Evolutionary conservation across 768 basidiomycete species (phyloP).

Genomic region (Leccinum imitatum): DNA sequence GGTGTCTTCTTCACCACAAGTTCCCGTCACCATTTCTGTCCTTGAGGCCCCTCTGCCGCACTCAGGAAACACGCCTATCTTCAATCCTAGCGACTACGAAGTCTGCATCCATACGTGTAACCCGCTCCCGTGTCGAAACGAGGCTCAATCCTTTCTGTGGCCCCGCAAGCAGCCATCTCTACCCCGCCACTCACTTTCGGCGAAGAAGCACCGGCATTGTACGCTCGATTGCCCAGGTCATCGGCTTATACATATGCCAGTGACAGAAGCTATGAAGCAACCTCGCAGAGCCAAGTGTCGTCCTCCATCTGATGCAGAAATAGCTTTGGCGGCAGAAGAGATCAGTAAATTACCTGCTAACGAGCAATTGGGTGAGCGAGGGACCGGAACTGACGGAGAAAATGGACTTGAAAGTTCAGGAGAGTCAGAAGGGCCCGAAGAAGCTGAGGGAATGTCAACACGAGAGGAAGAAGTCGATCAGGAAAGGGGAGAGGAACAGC

Average conservation of each 20-base stretch:
- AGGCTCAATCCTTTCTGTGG: conserved; percentile 28
- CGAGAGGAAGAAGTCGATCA: conserved; percentile 7
- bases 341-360: background rate
- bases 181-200: conserved; percentile 28
- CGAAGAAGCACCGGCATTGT: conserved; percentile 22
- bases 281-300: conserved; percentile 25
- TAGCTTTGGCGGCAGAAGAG: conserved; percentile 19
- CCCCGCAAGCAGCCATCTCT: conserved; percentile 19
- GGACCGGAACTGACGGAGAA: background rate
- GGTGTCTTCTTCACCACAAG: conserved; percentile 3
- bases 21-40: background rate
- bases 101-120: conserved; percentile 30
- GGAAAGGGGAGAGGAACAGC: background rate
- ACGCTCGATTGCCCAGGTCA: conserved; percentile 22
- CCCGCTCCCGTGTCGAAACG: conserved; percentile 24
- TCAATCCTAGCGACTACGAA: conserved; percentile 19
- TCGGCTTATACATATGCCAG: conserved; percentile 18
- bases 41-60: conserved; percentile 7
- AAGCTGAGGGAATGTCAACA: conserved; percentile 11
- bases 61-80: background rate
- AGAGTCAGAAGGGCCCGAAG: conserved; percentile 13
- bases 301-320: conserved; percentile 21
- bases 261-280: conserved; percentile 19
- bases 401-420: conserved; percentile 5
- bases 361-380: background rate